Base-by-base conservation (phyloP, 1,284 basidiomycete species). In the Ceratobasidium sp. region DNA sequence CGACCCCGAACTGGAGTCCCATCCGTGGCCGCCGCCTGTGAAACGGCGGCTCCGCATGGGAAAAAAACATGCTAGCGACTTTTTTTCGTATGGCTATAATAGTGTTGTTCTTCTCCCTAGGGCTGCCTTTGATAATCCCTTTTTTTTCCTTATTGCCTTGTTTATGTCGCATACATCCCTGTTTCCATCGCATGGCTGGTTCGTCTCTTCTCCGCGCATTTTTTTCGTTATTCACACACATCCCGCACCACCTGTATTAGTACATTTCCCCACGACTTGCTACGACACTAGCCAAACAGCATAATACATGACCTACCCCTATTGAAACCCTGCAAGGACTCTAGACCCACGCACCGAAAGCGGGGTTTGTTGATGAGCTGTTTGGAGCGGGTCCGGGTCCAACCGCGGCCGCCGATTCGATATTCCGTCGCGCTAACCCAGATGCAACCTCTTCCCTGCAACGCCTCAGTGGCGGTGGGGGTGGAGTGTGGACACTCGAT, bases 1-100 rank as follows among this genome's bases (percentile, higher is more conserved):
- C 63, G 16, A 73, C 72, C 14, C 72, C 72, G 30, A 66, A 63
- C 30, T 73, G 63, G 54, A 66, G 72, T 30, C 72, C 72, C 54
- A 69, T 69, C 53, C 66, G 66, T 48, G 53, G 66, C 66, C 66
- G 66, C 66, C 66, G 54, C 18, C 51, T 54, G 7, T 69, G 28
- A 69, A 18, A 49, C 46, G 63, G 44, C 48, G 63, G 63, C 63
- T 48, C 11, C 66, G 53, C 66, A 59, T 58, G 66, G 66, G 40
- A 14, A 59, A 40, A 59, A 59, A 59, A 38, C 30, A 58, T 59
- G 58, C 48, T 46, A 36, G 48, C 48, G 48, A 62, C 42, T 62
- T 46, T 62, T 61, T 16, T 28, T 25, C 28, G 30, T 59, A 58
- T 69, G 66, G 16, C 46, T 59, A 56, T 42, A n/a, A 33, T 59